A percentile compares a stretch with the other conserved stretches of the same genome.
Conservation (phyloP, 352 stramenopile genomes). For the Globisporangium rhizosaccharum region DNA sequence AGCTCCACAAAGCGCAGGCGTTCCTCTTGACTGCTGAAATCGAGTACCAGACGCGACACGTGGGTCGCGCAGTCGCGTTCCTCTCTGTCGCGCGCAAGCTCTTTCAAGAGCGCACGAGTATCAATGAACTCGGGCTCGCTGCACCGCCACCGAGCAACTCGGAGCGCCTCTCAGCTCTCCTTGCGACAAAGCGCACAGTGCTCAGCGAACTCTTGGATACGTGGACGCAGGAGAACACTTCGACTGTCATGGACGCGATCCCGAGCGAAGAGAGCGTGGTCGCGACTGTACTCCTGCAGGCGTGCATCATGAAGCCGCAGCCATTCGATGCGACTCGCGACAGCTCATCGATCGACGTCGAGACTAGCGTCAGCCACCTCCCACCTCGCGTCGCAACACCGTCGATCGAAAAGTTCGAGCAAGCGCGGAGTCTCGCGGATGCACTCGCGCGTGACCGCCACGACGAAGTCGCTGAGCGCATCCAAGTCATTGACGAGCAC, state of each 20-base stretch:
- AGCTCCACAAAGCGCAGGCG: conserved; percentile 23
- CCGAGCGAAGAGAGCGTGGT: conserved; percentile 20
- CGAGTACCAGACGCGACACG: conserved; percentile 12
- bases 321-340: conserved; percentile 7
- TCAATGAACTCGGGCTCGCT: conserved; percentile 17
- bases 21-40: conserved; percentile 21
- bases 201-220: conserved; percentile 5
- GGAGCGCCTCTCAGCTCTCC: conserved; percentile 4
- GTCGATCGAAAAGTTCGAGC: neutral
- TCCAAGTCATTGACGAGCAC: conserved; percentile 13
- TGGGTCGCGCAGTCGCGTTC: conserved; percentile 29
- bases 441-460: neutral
- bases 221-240: conserved; percentile 27
- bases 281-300: conserved; percentile 12
- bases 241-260: conserved; percentile 25
- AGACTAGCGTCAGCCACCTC: no score
- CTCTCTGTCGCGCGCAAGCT: conserved; percentile 12
- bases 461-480: conserved; percentile 3
- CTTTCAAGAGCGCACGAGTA: conserved; percentile 21
- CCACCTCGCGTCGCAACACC: no score
- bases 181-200: conserved; percentile 13
- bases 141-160: conserved; percentile 9
- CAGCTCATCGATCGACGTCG: neutral
- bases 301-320: conserved; percentile 27
- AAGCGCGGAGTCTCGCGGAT: no score